Evolutionary conservation across 257 asterid species (phyloP).

Genomic region (Primulina huaijiensis): DNA sequence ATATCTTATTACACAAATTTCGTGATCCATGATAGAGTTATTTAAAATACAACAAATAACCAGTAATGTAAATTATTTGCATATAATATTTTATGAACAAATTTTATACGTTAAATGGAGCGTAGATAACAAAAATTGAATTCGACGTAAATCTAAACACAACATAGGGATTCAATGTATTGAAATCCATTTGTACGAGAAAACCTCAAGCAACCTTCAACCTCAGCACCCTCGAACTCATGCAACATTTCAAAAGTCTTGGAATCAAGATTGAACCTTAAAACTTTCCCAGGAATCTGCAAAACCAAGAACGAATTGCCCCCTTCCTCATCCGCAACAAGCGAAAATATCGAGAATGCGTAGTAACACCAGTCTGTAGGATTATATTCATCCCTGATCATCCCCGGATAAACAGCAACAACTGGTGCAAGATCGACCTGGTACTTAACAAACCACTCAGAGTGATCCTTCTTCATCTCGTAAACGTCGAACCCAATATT

Average conservation of each 20-base stretch:
- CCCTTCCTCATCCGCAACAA: constrained; percentile 12
- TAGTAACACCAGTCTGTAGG: background rate
- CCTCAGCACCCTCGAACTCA: constrained; percentile 15
- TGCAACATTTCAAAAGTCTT: constrained; percentile 13
- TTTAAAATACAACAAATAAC: no score
- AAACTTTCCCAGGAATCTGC: constrained; percentile 26
- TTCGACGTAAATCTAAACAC: background rate
- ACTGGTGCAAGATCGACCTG: constrained; percentile 27
- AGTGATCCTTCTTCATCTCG: constrained; percentile 38
- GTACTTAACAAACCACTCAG: constrained; percentile 42
- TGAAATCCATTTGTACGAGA: constrained; percentile 11
- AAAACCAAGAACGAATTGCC: constrained; percentile 29
- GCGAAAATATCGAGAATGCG: background rate
- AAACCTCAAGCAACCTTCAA: background rate
- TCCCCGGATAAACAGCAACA: constrained; percentile 25
- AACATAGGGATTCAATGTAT: constrained; percentile 26
- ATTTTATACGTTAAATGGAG: no score
- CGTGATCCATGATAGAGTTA: no score
- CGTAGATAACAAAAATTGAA: no score
- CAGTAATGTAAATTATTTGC: no score
- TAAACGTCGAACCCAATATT: constrained; percentile 21
- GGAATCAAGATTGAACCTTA: constrained; percentile 16
- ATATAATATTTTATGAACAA: no score
- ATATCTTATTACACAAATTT: no score
- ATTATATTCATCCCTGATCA: background rate